phyloP scores from a whole-genome alignment of 2,329 filamentous ascomycete genomes.

The Myriangium duriaei region DNA sequence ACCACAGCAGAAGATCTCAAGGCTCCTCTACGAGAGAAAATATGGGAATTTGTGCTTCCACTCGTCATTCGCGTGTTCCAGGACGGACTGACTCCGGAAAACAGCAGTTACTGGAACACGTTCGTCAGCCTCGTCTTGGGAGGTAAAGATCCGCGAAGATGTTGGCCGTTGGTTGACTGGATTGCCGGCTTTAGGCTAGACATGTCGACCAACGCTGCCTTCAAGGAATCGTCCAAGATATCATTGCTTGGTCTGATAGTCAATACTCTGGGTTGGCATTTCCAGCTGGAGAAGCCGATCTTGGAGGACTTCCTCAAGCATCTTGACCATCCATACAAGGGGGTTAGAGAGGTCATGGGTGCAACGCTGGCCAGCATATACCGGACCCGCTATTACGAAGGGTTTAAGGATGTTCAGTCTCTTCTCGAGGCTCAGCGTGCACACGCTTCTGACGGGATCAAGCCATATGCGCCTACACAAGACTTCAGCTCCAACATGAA shows the following conservation, averaged over 20 bases:
- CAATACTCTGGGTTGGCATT: constrained; percentile 87
- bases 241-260: constrained; percentile 81
- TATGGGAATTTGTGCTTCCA: constrained; percentile 86
- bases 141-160: constrained; percentile 76
- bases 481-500: constrained; percentile 62
- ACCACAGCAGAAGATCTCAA: constrained; percentile 69
- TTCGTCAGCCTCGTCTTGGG: constrained; percentile 84
- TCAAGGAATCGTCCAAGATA: constrained; percentile 97
- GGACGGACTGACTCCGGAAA: constrained; percentile 90
- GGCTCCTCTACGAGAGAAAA: constrained; percentile 55
- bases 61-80: constrained; percentile 74
- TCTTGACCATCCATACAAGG: constrained; percentile 95
- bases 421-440: constrained; percentile 69
- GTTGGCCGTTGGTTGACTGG: constrained; percentile 73
- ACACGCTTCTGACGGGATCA: constrained; percentile 68
- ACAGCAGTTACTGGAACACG: constrained; percentile 86
- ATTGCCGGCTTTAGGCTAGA: constrained; percentile 79
- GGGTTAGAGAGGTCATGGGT: constrained; percentile 88
- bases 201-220: constrained; percentile 89
- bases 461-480: constrained; percentile 66
- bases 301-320: constrained; percentile 79
- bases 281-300: constrained; percentile 78
- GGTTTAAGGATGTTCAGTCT: constrained; percentile 64
- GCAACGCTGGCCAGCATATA: constrained; percentile 79
- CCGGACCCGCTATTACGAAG: constrained; percentile 86